These are phyloP conservation scores for Populus trichocarpa DNA, from an alignment of 441 rosid species.

Conservation along the genomic window DNA sequence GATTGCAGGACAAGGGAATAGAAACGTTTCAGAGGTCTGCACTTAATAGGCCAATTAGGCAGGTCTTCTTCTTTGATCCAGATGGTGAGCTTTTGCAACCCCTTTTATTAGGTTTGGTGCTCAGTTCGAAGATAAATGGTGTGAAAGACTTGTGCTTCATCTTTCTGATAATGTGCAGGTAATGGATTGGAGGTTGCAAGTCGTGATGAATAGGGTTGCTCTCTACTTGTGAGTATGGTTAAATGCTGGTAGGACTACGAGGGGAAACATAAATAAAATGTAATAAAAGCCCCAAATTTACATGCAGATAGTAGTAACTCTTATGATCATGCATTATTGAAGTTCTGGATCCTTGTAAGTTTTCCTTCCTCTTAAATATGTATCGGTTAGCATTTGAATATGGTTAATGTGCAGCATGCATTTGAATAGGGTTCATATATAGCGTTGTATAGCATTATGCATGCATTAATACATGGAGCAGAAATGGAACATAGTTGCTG, in stretches of 20 bases:
- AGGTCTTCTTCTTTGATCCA: conserved; percentile 91
- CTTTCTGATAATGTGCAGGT: conserved; percentile 40
- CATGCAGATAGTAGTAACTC: not conserved
- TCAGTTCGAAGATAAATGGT: not conserved
- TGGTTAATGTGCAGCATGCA: no score
- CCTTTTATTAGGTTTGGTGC: not conserved
- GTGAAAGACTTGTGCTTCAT: not conserved
- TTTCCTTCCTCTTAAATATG: not conserved
- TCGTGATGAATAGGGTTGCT: conserved; percentile 27
- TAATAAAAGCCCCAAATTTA: not conserved
- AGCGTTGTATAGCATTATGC: no score
- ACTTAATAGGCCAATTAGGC: conserved; percentile 67
- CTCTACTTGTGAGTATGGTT: not conserved
- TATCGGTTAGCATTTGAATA: not conserved
- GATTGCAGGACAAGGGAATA: conserved; percentile 66
- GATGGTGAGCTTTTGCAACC: conserved; percentile 49
- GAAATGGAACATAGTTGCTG: no score
- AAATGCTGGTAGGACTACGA: not conserved
- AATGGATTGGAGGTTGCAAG: conserved; percentile 88
- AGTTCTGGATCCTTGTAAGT: no score
- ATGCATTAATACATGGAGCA: no score
- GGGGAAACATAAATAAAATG: not conserved
- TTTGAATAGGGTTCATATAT: not conserved
- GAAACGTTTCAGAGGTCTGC: conserved; percentile 62
- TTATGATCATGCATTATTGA: not conserved